Conservation (phyloP, 2,329 filamentous ascomycete genomes). For the Tetracladium maxilliforme region DNA sequence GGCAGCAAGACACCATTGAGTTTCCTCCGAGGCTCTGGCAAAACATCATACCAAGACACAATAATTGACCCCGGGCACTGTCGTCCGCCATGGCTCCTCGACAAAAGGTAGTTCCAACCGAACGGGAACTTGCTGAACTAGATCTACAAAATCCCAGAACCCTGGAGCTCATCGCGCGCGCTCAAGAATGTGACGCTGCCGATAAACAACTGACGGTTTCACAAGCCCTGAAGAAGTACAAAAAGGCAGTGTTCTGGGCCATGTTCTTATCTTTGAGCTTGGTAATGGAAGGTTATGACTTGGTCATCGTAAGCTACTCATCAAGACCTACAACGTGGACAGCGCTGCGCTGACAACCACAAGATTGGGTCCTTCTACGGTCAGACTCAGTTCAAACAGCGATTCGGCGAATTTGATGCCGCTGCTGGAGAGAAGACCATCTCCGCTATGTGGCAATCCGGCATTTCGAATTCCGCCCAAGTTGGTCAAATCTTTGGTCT, state of each 20-base stretch:
- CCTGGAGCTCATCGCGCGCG: slow-evolving; percentile 6
- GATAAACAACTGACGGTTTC: slow-evolving; percentile 4
- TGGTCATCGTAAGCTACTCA: too few species aligned
- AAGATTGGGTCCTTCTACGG: slow-evolving; percentile 7
- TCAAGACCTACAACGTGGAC: too few species aligned
- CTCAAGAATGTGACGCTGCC: slow-evolving; percentile 5
- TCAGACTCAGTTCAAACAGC: slow-evolving; percentile 4
- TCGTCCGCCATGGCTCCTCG: too few species aligned
- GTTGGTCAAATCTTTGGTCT: slow-evolving; percentile 13
- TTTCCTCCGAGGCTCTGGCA: too few species aligned
- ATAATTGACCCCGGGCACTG: too few species aligned
- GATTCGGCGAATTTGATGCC: slow-evolving; percentile 3
- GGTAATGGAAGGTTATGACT: too few species aligned
- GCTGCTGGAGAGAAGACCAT: slow-evolving; percentile 1
- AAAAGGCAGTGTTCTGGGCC: slow-evolving; percentile 5
- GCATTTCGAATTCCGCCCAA: slow-evolving; percentile 7
- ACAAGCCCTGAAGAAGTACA: slow-evolving; percentile 5
- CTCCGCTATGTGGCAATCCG: slow-evolving; percentile 2
- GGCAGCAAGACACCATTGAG: too few species aligned
- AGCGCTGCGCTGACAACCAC: too few species aligned
- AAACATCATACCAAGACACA: too few species aligned
- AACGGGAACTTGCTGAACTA: slow-evolving; percentile 5
- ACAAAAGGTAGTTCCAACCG: slow-evolving; percentile 5
- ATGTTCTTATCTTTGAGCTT: slow-evolving; percentile 6
- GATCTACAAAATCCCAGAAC: slow-evolving; percentile 4